Evolutionary conservation across 208 protist species (phyloP), one percentile per base, ranked within the genome.

Genomic region (Acanthamoeba castellanii): DNA sequence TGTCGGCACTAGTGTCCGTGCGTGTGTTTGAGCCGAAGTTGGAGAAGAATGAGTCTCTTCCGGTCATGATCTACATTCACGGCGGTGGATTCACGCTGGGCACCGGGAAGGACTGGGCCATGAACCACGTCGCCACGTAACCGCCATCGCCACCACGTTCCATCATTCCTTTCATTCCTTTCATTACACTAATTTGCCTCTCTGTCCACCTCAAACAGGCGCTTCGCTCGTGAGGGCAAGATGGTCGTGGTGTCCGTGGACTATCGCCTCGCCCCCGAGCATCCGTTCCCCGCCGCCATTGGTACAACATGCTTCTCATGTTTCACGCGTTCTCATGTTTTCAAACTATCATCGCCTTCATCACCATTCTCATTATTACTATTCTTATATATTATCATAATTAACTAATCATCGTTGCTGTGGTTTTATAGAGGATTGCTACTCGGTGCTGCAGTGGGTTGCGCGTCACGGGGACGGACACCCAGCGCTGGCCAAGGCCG

Each of bases 21-120:
- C 81, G 81, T 25, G 50, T 88, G 16, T 88, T 88, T 64, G 81
- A 88, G 50, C 81, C 81, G 6, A 50, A 88, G 50, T 3, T 88
- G 50, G 81, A 25, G 13, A 7, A 64, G 32, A 32, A 47, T 16
- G 32, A 50, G 20, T 37, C 66, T 37, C 50, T 88, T 3, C 81
- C 81, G 22, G 81, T 88, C n/a, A 88, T 88, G 81, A 64, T 88
- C 22, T 88, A 88, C 81, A 88, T 88, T 42, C 81, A 88, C 34
- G 81, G 81, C 7, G 81, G 81, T 27, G 81, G 81, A 2, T 88
- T 88, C 50, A 88, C 81, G n/a, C 27, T 88, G n/a, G 81, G 81
- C 50, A 64, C 50, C n/a, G 81, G 81, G 50, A 88, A 88, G 81
- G 81, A 88, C 52, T 64, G 18, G 2, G 81, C 81, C 25, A 88